Conservation (phyloP, 352 stramenopile species). For the Globisporangium alternatum region DNA sequence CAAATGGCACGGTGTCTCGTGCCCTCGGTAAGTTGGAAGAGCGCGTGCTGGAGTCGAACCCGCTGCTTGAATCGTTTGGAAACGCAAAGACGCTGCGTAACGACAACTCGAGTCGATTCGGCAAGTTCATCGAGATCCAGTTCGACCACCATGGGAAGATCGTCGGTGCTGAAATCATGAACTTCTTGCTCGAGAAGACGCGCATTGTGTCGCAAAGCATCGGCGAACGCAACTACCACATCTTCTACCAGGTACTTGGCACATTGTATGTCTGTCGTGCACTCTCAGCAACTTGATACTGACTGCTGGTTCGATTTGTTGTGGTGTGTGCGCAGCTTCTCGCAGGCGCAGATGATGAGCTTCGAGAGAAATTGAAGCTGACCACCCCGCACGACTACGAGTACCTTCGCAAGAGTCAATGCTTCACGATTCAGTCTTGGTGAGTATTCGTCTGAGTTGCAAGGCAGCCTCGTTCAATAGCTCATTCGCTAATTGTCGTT, state of each 20-base stretch:
- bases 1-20: slow-evolving; percentile 85
- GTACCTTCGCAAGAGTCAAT: slow-evolving; percentile 87
- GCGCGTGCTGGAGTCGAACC: slow-evolving; percentile 86
- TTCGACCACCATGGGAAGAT: slow-evolving; percentile 94
- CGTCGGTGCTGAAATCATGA: slow-evolving; percentile 87
- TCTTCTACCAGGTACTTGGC: slow-evolving; percentile 93
- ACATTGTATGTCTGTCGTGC: slow-evolving; percentile 10
- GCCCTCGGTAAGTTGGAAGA: slow-evolving; percentile 86
- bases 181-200: slow-evolving; percentile 91
- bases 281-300: background rate
- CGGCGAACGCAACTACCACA: slow-evolving; percentile 96
- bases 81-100: slow-evolving; percentile 95
- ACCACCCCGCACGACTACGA: slow-evolving; percentile 81
- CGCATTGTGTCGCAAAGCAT: slow-evolving; percentile 87
- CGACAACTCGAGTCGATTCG: slow-evolving; percentile 96
- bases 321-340: slow-evolving; percentile 45
- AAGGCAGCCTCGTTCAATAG: background rate
- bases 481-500: background rate
- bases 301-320: slow-evolving; percentile 8
- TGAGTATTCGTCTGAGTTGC: slow-evolving; percentile 21
- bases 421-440: slow-evolving; percentile 72
- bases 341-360: slow-evolving; percentile 66
- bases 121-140: slow-evolving; percentile 97
- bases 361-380: slow-evolving; percentile 66
- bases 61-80: slow-evolving; percentile 87